Conservation (phyloP, 495 filamentous ascomycete genomes). For the Tetracladium marchalianum region DNA sequence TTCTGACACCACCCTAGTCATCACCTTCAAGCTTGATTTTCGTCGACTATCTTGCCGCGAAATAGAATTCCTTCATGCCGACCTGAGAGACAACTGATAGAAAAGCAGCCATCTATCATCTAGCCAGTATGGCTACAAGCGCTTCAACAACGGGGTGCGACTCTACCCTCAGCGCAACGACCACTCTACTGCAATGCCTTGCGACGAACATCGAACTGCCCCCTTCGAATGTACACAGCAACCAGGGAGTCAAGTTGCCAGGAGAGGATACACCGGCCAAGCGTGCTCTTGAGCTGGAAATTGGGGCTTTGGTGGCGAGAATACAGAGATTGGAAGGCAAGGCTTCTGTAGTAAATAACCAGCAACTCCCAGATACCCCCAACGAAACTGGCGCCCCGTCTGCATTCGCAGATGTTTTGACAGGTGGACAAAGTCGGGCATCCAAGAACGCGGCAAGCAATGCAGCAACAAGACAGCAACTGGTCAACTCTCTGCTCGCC, state of each 20-base stretch:
- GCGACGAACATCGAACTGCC: conserved; percentile 33
- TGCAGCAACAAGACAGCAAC: conserved; percentile 6
- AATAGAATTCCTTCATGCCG: too few relatives aligned
- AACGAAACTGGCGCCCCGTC: conserved; percentile 43
- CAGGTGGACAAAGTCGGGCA: conserved; percentile 7
- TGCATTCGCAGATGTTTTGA: conserved; percentile 39
- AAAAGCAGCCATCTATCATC: too few relatives aligned
- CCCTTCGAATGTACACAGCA: not conserved
- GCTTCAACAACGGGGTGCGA: conserved; percentile 37
- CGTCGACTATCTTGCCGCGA: too few relatives aligned
- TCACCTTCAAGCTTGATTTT: not conserved
- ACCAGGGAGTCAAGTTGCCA: conserved; percentile 36
- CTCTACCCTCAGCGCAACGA: conserved; percentile 51
- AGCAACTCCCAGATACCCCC: conserved; percentile 49
- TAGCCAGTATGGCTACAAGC: not conserved
- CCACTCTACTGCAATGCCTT: conserved; percentile 52
- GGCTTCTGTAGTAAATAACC: conserved; percentile 44
- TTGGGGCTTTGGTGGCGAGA: conserved; percentile 55
- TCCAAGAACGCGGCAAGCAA: conserved; percentile 4
- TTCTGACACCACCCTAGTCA: conserved; percentile 10
- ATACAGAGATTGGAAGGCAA: conserved; percentile 61
- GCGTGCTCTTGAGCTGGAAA: conserved; percentile 56
- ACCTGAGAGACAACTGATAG: too few relatives aligned
- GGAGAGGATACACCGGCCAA: conserved; percentile 55
- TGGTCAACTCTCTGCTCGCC: conserved; percentile 8